phyloP scores from a whole-genome alignment of 2,329 filamentous ascomycete genomes.

The Penicillium brasilianum region DNA sequence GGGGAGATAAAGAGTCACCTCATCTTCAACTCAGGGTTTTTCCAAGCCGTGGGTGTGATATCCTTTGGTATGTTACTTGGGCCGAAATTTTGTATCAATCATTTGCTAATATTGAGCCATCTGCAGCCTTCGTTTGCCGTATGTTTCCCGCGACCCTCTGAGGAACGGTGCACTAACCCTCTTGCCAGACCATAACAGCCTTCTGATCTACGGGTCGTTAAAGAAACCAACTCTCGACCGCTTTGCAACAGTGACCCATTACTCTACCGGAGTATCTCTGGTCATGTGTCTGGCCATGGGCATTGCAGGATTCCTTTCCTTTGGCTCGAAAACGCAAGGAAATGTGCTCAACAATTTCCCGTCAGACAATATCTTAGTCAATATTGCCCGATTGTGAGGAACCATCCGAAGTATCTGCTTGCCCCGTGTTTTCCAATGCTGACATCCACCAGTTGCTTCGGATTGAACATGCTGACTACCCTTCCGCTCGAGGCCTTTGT shows the following conservation, averaged over 20 bases:
- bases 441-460: slow-evolving; percentile 69
- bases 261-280: slow-evolving; percentile 87
- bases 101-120: slow-evolving; percentile 38
- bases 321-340: slow-evolving; percentile 87
- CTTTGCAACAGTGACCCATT: slow-evolving; percentile 91
- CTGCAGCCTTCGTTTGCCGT: slow-evolving; percentile 69
- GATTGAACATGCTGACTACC: slow-evolving; percentile 98
- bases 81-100: slow-evolving; percentile 4
- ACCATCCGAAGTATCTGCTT: background rate
- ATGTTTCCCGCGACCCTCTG: slow-evolving; percentile 34
- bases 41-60: slow-evolving; percentile 96
- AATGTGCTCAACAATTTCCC: slow-evolving; percentile 99
- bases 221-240: slow-evolving; percentile 94
- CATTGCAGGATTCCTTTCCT: slow-evolving; percentile 86
- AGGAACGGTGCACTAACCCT: slow-evolving; percentile 26
- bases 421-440: slow-evolving; percentile 22
- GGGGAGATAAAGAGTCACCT: slow-evolving; percentile 74
- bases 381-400: slow-evolving; percentile 78
- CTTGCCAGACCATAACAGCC: slow-evolving; percentile 80
- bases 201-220: slow-evolving; percentile 95
- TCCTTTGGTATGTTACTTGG: slow-evolving; percentile 74
- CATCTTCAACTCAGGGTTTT: slow-evolving; percentile 83
- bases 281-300: slow-evolving; percentile 90
- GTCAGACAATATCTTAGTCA: slow-evolving; percentile 87
- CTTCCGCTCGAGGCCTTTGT: slow-evolving; percentile 96